These are phyloP conservation scores for Erodium moschatum DNA, from an alignment of 441 rosid genomes.

Conservation along the genomic window DNA sequence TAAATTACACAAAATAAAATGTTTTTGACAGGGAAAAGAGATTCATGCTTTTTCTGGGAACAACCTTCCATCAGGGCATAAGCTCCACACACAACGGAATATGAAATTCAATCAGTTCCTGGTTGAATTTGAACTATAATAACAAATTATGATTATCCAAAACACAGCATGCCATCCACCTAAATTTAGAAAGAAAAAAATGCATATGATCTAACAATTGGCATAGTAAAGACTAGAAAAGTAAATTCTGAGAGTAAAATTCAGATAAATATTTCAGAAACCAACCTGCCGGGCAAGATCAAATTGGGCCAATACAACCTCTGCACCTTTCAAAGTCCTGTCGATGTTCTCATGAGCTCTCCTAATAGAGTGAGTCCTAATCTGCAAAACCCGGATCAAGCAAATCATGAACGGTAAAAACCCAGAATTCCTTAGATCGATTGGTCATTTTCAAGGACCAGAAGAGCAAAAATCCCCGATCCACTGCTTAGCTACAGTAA, in stretches of 20 bases:
- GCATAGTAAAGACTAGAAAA: background rate
- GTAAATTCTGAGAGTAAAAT: background rate
- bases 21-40: background rate
- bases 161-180: background rate
- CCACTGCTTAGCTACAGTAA: background rate
- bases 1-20: background rate
- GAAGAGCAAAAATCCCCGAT: background rate
- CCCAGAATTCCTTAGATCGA: background rate
- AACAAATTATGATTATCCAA: background rate
- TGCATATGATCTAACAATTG: background rate
- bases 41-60: background rate
- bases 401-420: background rate
- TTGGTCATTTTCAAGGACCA: background rate
- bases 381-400: slow-evolving; percentile 32
- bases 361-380: slow-evolving; percentile 82
- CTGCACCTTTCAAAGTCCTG: slow-evolving; percentile 80
- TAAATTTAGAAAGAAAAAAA: background rate
- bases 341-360: slow-evolving; percentile 97
- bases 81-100: background rate
- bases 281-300: slow-evolving; percentile 77
- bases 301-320: slow-evolving; percentile 67
- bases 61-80: background rate
- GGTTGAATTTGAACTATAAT: background rate
- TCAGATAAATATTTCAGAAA: background rate
- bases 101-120: background rate